Percentiles rank a stretch among this genome's conserved stretches.
These are phyloP conservation scores for Dichotomocladium elegans DNA, from an alignment of 371 early-diverging fungal genomes.

Conservation along the genomic window DNA sequence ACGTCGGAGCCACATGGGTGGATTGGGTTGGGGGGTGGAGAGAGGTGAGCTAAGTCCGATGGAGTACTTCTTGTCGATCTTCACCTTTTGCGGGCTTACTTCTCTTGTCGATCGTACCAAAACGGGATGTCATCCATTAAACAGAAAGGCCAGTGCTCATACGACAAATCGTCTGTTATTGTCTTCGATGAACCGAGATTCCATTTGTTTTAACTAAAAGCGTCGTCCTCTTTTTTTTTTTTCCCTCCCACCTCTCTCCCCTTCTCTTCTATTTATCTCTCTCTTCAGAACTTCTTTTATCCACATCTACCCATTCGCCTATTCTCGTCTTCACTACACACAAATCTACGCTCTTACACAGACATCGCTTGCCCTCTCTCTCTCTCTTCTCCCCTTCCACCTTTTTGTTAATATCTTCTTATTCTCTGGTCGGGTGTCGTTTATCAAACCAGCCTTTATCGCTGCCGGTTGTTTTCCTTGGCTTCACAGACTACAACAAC, in stretches of 20 bases:
- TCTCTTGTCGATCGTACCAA: neutral
- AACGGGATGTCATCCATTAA: neutral
- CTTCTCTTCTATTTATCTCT: conserved; percentile 3
- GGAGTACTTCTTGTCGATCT: neutral
- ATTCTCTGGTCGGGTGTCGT: too few species aligned
- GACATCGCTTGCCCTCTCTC: neutral
- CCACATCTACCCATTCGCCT: neutral
- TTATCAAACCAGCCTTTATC: too few species aligned
- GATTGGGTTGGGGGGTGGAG: too few species aligned
- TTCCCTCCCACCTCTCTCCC: neutral
- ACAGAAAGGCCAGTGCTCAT: neutral
- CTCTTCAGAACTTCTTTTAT: neutral
- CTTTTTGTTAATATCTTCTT: too few species aligned
- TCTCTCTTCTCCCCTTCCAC: neutral
- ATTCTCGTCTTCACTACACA: neutral
- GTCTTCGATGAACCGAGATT: neutral
- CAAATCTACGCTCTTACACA: too few species aligned
- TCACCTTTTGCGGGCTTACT: neutral
- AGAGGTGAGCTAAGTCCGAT: neutral
- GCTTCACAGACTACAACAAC: too few species aligned
- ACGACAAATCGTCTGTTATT: neutral
- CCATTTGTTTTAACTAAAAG: neutral
- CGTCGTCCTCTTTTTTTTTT: neutral
- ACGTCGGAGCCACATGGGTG: neutral
- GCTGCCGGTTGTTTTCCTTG: neutral